Evolutionary conservation across 257 asterid species (phyloP), one percentile per base, ranked within the genome.

Genomic region (Primulina huaijiensis): DNA sequence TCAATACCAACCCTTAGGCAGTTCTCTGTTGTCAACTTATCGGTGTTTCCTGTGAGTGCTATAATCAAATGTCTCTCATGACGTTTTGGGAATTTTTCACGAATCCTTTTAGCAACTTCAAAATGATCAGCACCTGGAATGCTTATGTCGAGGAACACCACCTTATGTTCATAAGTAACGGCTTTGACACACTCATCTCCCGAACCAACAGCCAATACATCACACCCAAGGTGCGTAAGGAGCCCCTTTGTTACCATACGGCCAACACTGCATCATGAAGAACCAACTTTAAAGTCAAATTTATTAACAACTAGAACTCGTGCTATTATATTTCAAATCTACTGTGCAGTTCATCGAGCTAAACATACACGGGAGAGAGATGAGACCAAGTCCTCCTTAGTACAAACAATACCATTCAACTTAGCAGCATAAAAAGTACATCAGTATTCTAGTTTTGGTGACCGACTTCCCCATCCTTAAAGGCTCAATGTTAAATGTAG

Each of bases 231-330:
- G 89, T 88, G 97, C 61, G 83, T 72, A 1, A 94, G 90, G 55
- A 94, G 95, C 67, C 92, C 92, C 87, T 82, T 87, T 61, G 99
- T 91, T 61, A 79, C 97, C 90, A 76, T 86, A 68, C 96, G 90
- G 40, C 97, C 92, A 67, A 91, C 88, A 79, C 99, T 94, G 86
- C 76, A 63, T 27, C 61, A 67, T 52, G 33, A 35, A 67, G 4
- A 37, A 70, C 31, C n/a, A 43, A 27, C 46, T 6, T 68, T 43
- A 56, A 43, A 50, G 35, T 19, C 3, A 14, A 33, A 40, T 17
- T 7, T 21, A 11, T 9, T n/a, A 37, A 6, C 52, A 37, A 6
- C 52, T 11, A 20, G 27, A 35, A 55, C 33, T 38, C 60, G 14
- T 9, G 60, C 35, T 6, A 21, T 57, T 25, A 34, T 11, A 29